These are phyloP conservation scores for Marasmius fiardii DNA, from an alignment of 1,284 basidiomycete species.

Conservation along the genomic window DNA sequence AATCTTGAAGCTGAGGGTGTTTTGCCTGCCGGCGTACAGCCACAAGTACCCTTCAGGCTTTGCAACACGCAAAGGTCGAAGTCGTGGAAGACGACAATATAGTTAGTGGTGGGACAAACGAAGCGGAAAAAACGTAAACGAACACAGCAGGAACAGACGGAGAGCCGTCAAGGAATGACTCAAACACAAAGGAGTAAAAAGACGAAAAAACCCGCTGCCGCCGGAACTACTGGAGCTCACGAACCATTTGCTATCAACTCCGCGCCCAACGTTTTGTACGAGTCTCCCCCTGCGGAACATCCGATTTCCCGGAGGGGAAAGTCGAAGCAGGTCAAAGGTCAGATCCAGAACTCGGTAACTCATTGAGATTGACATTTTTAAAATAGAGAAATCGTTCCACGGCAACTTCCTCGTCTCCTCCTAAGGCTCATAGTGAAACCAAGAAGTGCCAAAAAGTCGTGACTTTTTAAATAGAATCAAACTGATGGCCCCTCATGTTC, in stretches of 20 bases:
- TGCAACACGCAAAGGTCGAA: conserved; percentile 36
- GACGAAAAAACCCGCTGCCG: neutral
- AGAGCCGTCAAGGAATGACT: neutral
- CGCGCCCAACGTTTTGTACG: conserved; percentile 78
- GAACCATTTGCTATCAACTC: conserved; percentile 74
- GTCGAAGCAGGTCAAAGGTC: conserved; percentile 49
- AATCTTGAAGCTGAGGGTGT: conserved; percentile 14
- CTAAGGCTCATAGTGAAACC: conserved; percentile 63
- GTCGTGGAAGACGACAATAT: conserved; percentile 56
- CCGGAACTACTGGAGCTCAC: neutral
- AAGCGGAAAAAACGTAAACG: conserved; percentile 62
- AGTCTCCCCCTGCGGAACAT: conserved; percentile 38
- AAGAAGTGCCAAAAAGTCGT: conserved; percentile 69
- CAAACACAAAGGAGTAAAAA: conserved; percentile 6
- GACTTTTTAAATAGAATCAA: conserved; percentile 53
- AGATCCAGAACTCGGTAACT: conserved; percentile 8
- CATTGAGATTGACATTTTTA: conserved; percentile 12
- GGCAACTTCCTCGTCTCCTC: conserved; percentile 66
- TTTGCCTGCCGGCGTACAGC: conserved; percentile 35
- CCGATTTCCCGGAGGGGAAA: conserved; percentile 31
- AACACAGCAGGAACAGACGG: conserved; percentile 19
- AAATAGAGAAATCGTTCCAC: conserved; percentile 38
- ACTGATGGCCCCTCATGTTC: neutral
- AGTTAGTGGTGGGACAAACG: conserved; percentile 65
- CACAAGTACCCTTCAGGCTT: conserved; percentile 64